phyloP scores from a whole-genome alignment of 257 asterid genomes.

The Scutellaria baicalensis region DNA sequence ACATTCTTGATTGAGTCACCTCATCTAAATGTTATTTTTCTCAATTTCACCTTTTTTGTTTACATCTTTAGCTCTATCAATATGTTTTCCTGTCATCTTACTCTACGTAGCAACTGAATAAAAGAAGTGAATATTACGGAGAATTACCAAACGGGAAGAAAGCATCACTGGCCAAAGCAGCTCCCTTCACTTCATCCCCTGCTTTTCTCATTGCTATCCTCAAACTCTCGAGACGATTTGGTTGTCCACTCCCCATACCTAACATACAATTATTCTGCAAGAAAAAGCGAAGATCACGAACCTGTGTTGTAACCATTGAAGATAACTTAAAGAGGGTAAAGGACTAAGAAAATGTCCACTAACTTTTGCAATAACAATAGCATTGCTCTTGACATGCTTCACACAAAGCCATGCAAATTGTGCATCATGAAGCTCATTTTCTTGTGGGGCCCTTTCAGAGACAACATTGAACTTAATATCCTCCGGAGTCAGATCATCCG shows the following conservation, averaged over 20 bases:
- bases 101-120: no score
- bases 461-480: constrained; percentile 63
- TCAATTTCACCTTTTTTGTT: no score
- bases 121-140: background rate
- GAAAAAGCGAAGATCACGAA: background rate
- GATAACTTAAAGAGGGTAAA: background rate
- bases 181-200: constrained; percentile 89
- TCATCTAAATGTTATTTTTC: no score
- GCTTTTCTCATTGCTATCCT: constrained; percentile 88
- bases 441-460: constrained; percentile 57
- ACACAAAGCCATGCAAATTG: constrained; percentile 90
- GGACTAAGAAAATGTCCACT: background rate
- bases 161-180: constrained; percentile 96
- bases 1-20: no score
- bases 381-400: constrained; percentile 97
- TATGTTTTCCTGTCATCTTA: no score
- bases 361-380: constrained; percentile 89
- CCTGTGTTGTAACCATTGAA: background rate
- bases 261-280: constrained; percentile 78
- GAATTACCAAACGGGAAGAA: constrained; percentile 89
- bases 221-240: constrained; percentile 88
- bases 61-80: no score
- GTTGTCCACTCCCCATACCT: constrained; percentile 99
- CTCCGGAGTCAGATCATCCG: constrained; percentile 89
- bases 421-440: constrained; percentile 71